A percentile compares a stretch with the other conserved stretches of the same genome.
Conservation (phyloP, 2,329 filamentous ascomycete genomes). For the Beauveria caledonica region DNA sequence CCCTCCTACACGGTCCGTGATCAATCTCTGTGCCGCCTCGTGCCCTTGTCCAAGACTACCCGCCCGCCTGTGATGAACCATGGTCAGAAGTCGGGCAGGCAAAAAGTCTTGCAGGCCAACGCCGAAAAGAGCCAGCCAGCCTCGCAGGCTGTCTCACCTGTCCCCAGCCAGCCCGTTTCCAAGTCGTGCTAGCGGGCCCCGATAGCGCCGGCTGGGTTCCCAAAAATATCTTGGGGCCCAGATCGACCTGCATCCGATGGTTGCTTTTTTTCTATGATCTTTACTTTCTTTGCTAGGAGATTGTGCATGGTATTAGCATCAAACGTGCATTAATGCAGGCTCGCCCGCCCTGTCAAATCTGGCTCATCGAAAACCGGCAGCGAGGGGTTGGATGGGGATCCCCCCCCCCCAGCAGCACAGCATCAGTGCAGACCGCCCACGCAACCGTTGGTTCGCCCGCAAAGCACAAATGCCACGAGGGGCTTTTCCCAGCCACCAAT, state of each 20-base stretch:
- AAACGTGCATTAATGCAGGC: conserved; percentile 6
- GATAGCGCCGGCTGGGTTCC: conserved; percentile 6
- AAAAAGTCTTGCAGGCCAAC: no score
- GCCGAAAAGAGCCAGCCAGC: background rate
- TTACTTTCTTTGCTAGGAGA: background rate
- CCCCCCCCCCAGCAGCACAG: background rate
- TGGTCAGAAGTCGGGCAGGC: no score
- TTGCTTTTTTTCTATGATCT: background rate
- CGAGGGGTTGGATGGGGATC: background rate
- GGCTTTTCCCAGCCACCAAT: background rate
- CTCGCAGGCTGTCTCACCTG: background rate
- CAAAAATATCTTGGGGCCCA: conserved; percentile 1
- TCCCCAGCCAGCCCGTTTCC: background rate
- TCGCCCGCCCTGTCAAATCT: conserved; percentile 4
- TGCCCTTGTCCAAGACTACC: no score
- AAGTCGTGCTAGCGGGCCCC: background rate
- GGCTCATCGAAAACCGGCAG: background rate
- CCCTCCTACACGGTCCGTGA: no score
- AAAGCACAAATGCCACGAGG: background rate
- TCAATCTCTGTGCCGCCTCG: no score
- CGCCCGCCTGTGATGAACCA: no score
- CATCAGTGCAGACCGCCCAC: background rate
- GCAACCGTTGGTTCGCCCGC: background rate
- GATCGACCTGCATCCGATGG: conserved; percentile 8
- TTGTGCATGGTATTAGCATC: conserved; percentile 3